Percentiles rank a stretch among this genome's conserved stretches.
Conservation (phyloP, 2,329 filamentous ascomycete genomes). For the Epichloe brachyelytri region DNA sequence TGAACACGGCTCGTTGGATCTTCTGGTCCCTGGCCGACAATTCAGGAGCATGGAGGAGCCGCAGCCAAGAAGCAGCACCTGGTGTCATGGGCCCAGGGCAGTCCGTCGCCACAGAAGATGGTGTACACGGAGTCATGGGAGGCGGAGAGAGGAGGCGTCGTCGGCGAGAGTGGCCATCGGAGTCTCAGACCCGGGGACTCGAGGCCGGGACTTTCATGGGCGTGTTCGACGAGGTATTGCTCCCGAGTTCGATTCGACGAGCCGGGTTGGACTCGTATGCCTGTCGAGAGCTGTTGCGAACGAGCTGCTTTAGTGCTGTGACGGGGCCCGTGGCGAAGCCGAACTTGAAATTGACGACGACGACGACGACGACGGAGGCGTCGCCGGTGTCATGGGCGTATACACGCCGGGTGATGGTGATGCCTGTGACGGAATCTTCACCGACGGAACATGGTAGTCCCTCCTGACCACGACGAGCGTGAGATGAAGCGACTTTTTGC, state of each 20-base stretch:
- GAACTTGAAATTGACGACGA: slow-evolving; percentile 5
- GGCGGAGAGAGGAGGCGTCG: slow-evolving; percentile 26
- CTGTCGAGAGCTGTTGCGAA: slow-evolving; percentile 15
- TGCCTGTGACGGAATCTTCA: slow-evolving; percentile 12
- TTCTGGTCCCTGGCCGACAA: slow-evolving; percentile 34
- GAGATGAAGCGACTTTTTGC: slow-evolving; percentile 41
- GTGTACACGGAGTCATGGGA: slow-evolving; percentile 36
- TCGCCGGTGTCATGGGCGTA: slow-evolving; percentile 12
- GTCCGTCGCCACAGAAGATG: slow-evolving; percentile 23
- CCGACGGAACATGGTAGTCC: slow-evolving; percentile 40
- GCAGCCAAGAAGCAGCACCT: slow-evolving; percentile 30
- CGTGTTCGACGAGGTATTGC: neutral
- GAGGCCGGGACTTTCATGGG: slow-evolving; percentile 7
- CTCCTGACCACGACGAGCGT: slow-evolving; percentile 44
- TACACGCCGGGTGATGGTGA: slow-evolving; percentile 5
- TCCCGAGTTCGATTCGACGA: neutral
- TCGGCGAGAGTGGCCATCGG: slow-evolving; percentile 17
- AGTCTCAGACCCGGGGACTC: slow-evolving; percentile 16
- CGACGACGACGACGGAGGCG: slow-evolving; percentile 16
- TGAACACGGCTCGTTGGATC: slow-evolving; percentile 33
- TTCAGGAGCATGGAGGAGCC: slow-evolving; percentile 34
- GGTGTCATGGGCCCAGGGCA: slow-evolving; percentile 19
- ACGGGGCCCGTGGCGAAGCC: slow-evolving; percentile 15
- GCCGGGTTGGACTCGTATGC: slow-evolving; percentile 7
- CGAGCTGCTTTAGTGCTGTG: slow-evolving; percentile 19